Percentiles rank a stretch among this genome's conserved stretches.
Conservation (phyloP, 768 basidiomycete species). For the Lyophyllum atratum region DNA sequence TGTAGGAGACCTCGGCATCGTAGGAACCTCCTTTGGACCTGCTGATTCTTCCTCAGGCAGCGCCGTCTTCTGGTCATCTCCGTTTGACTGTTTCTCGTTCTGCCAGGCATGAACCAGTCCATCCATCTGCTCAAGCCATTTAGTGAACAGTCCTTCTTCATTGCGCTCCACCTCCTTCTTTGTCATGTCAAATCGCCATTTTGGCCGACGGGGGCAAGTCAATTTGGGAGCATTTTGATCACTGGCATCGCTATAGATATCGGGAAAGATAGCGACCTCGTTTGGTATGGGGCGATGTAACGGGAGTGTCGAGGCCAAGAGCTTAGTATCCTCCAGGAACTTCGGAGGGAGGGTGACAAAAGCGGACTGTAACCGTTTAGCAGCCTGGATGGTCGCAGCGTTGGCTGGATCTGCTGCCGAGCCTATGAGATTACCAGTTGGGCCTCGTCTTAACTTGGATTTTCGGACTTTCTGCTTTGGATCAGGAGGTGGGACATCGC, state of each 20-base stretch:
- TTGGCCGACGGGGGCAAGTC: slow-evolving; percentile 71
- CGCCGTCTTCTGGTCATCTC: slow-evolving; percentile 41
- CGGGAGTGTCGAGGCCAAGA: slow-evolving; percentile 51
- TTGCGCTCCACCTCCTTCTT: slow-evolving; percentile 90
- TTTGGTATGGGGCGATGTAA: slow-evolving; percentile 59
- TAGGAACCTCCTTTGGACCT: slow-evolving; percentile 5
- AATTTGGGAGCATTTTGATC: slow-evolving; percentile 25
- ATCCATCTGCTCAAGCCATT: slow-evolving; percentile 77
- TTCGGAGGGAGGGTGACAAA: slow-evolving; percentile 62
- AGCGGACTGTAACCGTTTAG: slow-evolving; percentile 64
- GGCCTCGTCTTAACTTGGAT: slow-evolving; percentile 27
- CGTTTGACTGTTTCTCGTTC: slow-evolving; percentile 20
- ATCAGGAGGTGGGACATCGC: slow-evolving; percentile 52
- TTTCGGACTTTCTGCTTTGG: slow-evolving; percentile 30
- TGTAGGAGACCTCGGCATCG: slow-evolving; percentile 66
- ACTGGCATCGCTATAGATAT: slow-evolving; percentile 17
- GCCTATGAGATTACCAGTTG: slow-evolving; percentile 31
- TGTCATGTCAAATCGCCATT: slow-evolving; percentile 84
- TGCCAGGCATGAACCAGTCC: slow-evolving; percentile 35
- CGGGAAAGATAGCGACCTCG: slow-evolving; percentile 37
- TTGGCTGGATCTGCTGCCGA: slow-evolving; percentile 19
- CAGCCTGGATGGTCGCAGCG: slow-evolving; percentile 37
- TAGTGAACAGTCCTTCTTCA: slow-evolving; percentile 81
- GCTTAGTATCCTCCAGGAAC: slow-evolving; percentile 63
- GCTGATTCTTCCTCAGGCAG: slow-evolving; percentile 6